These are phyloP conservation scores for Penstemon newberryi DNA, from an alignment of 257 asterid species.

Conservation along the genomic window DNA sequence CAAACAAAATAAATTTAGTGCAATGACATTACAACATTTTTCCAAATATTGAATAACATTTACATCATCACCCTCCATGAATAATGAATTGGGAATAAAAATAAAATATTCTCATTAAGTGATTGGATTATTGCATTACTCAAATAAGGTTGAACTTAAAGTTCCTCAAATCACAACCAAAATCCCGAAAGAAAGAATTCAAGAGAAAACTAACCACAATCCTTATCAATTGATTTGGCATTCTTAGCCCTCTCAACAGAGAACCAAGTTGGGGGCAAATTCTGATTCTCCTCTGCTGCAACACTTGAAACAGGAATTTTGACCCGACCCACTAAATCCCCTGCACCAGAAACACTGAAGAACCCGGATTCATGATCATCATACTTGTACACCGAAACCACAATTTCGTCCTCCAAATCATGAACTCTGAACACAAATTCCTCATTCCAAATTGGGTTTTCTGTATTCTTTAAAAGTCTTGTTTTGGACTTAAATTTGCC, in stretches of 20 bases:
- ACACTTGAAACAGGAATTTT: constrained; percentile 68
- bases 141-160: no score
- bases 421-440: constrained; percentile 73
- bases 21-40: no score
- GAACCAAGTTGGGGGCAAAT: constrained; percentile 84
- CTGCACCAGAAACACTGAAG: constrained; percentile 43
- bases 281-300: constrained; percentile 62
- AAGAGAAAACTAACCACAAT: constrained; percentile 51
- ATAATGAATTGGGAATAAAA: no score
- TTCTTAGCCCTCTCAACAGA: constrained; percentile 51
- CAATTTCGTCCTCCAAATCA: constrained; percentile 67
- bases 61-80: no score
- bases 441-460: constrained; percentile 77
- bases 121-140: background rate
- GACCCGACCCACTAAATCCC: constrained; percentile 66
- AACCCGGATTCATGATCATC: constrained; percentile 54
- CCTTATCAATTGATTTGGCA: constrained; percentile 40
- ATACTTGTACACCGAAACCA: constrained; percentile 52
- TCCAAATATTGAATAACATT: no score
- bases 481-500: constrained; percentile 73
- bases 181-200: background rate
- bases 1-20: no score
- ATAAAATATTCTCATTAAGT: no score
- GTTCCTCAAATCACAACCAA: background rate
- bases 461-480: constrained; percentile 48